Evolutionary conservation across 805 yeast species (phyloP).

Genomic region (Lachancea nothofagi): DNA sequence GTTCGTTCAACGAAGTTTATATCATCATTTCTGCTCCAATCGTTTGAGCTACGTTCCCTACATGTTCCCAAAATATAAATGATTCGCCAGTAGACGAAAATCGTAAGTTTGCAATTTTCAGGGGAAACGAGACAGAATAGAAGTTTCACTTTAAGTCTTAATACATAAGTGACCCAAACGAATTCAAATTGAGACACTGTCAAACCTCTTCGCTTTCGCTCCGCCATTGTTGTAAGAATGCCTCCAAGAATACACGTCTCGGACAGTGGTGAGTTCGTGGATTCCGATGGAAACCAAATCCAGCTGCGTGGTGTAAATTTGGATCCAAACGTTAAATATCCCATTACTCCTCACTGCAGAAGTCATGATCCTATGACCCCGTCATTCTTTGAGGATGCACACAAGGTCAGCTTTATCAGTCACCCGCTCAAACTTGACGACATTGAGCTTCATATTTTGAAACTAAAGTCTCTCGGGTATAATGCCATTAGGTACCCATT

Average conservation of each 20-base stretch:
- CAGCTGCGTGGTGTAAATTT: constrained; percentile 74
- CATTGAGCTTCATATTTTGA: constrained; percentile 58
- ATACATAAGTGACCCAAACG: too few relatives aligned
- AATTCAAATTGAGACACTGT: too few relatives aligned
- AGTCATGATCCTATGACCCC: constrained; percentile 34
- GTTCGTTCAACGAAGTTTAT: too few relatives aligned
- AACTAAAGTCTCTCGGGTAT: constrained; percentile 77
- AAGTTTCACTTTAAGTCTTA: too few relatives aligned
- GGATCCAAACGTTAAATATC: constrained; percentile 70
- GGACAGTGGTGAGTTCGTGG: constrained; percentile 52
- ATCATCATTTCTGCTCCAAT: too few relatives aligned
- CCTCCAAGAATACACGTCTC: constrained; percentile 35
- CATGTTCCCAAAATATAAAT: too few relatives aligned
- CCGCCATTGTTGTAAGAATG: too few relatives aligned
- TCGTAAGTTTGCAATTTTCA: too few relatives aligned
- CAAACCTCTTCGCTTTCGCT: too few relatives aligned
- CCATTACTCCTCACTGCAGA: constrained; percentile 47
- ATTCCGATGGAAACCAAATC: constrained; percentile 51
- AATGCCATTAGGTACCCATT: constrained; percentile 70
- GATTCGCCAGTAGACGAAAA: too few relatives aligned
- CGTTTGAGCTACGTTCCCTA: too few relatives aligned
- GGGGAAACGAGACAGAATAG: too few relatives aligned
- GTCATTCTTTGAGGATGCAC: constrained; percentile 61
- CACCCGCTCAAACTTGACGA: constrained; percentile 75
- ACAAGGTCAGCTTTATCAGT: constrained; percentile 72